These are phyloP conservation scores for Trichoderma lentiforme DNA, from an alignment of 2,329 filamentous ascomycete species.

Conservation along the genomic window DNA sequence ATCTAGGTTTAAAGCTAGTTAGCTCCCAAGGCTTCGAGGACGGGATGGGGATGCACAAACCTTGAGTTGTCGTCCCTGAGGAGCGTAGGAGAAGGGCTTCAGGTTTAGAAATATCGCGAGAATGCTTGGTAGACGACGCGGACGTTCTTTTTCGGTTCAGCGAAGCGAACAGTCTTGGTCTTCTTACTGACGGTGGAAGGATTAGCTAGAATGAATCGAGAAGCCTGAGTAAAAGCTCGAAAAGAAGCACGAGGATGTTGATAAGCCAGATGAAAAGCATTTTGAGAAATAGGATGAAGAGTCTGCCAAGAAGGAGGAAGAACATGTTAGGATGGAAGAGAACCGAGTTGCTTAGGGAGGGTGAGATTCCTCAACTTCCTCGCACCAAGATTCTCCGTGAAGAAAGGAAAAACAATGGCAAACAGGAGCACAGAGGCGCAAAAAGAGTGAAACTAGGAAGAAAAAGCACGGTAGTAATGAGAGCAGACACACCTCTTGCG, in stretches of 20 bases:
- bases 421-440: not conserved
- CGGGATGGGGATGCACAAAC: not conserved
- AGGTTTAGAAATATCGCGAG: not conserved
- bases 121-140: slow-evolving; percentile 2
- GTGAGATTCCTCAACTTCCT: not conserved
- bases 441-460: not conserved
- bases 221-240: too few relatives aligned
- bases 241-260: not conserved
- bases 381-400: not conserved
- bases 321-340: not conserved
- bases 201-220: not conserved
- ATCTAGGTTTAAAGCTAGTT: not conserved
- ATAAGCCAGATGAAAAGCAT: not conserved
- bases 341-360: not conserved
- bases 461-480: not conserved
- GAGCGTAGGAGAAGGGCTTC: not conserved
- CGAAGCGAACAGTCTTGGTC: not conserved
- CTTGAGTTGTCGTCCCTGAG: too few relatives aligned
- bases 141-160: not conserved
- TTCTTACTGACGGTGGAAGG: not conserved
- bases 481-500: not conserved
- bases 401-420: not conserved
- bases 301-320: too few relatives aligned
- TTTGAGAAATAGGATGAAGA: not conserved
- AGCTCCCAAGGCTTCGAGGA: not conserved